Evolutionary conservation across 805 yeast species (phyloP), one percentile per base, ranked within the genome.

Genomic region (Candida tallmaniae): DNA sequence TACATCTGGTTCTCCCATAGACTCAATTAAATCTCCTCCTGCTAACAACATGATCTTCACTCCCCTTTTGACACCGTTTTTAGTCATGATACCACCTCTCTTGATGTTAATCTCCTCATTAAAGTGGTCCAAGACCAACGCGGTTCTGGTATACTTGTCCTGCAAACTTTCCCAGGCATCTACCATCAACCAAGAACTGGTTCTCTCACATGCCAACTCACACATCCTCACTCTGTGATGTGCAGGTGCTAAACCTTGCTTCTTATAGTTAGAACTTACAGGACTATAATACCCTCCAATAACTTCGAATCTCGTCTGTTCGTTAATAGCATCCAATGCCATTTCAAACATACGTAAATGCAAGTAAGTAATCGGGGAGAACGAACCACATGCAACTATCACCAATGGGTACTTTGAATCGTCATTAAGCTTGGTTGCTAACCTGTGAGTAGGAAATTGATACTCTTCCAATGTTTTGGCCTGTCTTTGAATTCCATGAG

Each of bases 1-100:
- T 24, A 93, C 98, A 51, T 90, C 93, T 15, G 98, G 97, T 60
- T 93, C 98, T n/a, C 98, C 98, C 97, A 93, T 93, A 28, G 94
- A 81, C 58, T 93, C 98, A 35, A 93, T 93, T 47, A 93, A 73
- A 60, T 93, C 98, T 27, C 98, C 98, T 33, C 98, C 98, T 0
- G 98, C 98, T 26, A 93, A 67, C 36, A 93, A 71, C 97, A 93
- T 90, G 50, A 93, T 82, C 56, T 90, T 90, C 35, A 84, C 96
- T 16, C 96, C 96, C 37, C 87, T 71, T 40, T 65, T 74, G 11
- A 27, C 32, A 7, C 85, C 84, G 28, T 70, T 64, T 5, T 70
- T 66, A 7, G 78, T 76, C 42, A 59, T 51, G 11, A 93, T 78
- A 11, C 98, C 98, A 14, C 94, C 89, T 38, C 95, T 68, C 54